These are phyloP conservation scores for Trichoderma simmonsii DNA, from an alignment of 2,329 filamentous ascomycete species.

Conservation along the genomic window DNA sequence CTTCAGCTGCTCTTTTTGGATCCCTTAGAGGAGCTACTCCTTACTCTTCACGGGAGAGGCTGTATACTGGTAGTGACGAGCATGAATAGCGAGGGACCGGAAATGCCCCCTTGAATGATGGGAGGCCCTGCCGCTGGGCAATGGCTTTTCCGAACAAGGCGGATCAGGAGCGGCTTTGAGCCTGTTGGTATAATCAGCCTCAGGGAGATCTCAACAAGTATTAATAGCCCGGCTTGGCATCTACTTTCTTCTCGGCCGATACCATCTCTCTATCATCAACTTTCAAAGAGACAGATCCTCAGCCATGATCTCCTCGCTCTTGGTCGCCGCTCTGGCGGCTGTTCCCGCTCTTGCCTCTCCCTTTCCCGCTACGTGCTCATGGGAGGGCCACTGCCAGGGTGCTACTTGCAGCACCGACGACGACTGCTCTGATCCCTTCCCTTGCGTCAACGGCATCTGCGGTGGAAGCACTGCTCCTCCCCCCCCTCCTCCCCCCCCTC, in stretches of 20 bases:
- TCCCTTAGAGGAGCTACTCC: background rate
- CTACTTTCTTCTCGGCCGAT: background rate
- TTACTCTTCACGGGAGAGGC: background rate
- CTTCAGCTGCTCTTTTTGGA: background rate
- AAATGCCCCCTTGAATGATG: background rate
- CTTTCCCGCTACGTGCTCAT: background rate
- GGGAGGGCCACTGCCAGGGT: background rate
- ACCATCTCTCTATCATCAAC: background rate
- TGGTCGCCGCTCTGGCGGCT: conserved; percentile 16
- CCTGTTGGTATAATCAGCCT: background rate
- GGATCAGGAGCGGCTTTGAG: background rate
- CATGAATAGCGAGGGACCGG: background rate
- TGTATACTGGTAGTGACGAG: background rate
- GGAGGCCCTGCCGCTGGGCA: background rate
- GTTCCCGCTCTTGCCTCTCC: conserved; percentile 17
- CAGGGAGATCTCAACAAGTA: background rate
- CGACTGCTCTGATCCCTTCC: background rate
- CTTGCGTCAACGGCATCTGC: background rate
- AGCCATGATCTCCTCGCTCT: conserved; percentile 12
- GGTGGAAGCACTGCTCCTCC: background rate
- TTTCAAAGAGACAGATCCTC: background rate
- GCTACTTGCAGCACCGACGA: background rate
- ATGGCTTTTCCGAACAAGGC: background rate
- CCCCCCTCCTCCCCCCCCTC: no score
- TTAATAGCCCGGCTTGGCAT: conserved; percentile 13